These are phyloP conservation scores for Penicillium simplicissimum DNA, from an alignment of 495 filamentous ascomycete species.

Conservation along the genomic window DNA sequence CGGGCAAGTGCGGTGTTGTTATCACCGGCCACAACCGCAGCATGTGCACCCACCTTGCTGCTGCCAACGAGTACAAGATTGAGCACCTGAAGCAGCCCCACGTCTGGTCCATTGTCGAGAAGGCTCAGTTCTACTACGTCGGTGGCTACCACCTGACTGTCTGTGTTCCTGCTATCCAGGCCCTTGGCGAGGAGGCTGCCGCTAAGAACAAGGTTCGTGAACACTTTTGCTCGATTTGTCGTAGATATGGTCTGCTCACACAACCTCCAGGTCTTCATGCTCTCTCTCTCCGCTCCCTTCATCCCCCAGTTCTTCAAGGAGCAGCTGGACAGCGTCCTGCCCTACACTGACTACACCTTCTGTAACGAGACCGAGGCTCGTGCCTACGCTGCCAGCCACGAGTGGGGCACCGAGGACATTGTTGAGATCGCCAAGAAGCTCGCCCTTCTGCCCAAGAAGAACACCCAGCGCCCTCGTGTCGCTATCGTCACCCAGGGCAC, in stretches of 20 bases:
- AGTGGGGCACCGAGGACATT: conserved; percentile 69
- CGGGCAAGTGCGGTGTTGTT: conserved; percentile 92
- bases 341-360: conserved; percentile 95
- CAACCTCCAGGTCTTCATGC: conserved; percentile 64
- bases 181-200: conserved; percentile 86
- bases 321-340: conserved; percentile 75
- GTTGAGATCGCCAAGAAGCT: conserved; percentile 84
- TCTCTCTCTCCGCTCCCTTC: conserved; percentile 92
- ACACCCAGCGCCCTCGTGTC: conserved; percentile 71
- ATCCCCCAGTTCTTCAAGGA: conserved; percentile 98
- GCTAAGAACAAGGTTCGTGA: conserved; percentile 71
- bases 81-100: conserved; percentile 90
- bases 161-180: conserved; percentile 84
- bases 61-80: conserved; percentile 94
- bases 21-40: conserved; percentile 93
- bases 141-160: conserved; percentile 91
- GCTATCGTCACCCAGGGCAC: conserved; percentile 95
- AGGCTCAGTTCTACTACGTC: conserved; percentile 85
- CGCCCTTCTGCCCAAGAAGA: conserved; percentile 87
- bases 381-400: conserved; percentile 79
- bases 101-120: conserved; percentile 87
- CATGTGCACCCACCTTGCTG: conserved; percentile 94
- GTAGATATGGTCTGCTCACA: conserved; percentile 5
- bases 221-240: not conserved
- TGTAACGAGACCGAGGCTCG: conserved; percentile 95